Percentiles rank a stretch among this genome's conserved stretches.
These are phyloP conservation scores for Primulina huaijiensis DNA, from an alignment of 257 asterid genomes.

Conservation along the genomic window DNA sequence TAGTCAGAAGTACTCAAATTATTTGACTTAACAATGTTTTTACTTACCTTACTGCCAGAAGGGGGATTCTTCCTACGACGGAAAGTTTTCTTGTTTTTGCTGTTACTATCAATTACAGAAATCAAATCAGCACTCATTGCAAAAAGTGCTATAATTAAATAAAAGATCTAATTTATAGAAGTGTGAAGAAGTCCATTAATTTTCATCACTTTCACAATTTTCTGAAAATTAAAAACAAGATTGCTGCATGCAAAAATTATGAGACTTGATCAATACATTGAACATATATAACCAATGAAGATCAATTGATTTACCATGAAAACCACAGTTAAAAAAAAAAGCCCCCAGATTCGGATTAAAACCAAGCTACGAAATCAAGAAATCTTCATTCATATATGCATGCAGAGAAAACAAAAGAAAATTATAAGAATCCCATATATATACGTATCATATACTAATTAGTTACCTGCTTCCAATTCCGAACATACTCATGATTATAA, in stretches of 20 bases:
- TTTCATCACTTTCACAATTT: too few species aligned
- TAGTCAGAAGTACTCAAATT: too few species aligned
- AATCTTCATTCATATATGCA: not conserved
- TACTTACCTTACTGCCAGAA: conserved; percentile 7
- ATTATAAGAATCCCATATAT: too few species aligned
- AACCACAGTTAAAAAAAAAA: not conserved
- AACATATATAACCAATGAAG: too few species aligned
- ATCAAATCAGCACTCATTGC: not conserved
- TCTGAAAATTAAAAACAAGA: not conserved
- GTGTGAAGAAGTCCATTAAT: too few species aligned
- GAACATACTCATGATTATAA: conserved; percentile 30
- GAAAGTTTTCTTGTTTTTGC: conserved; percentile 13
- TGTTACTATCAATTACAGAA: not conserved
- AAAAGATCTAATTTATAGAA: too few species aligned
- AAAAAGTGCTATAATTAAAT: too few species aligned
- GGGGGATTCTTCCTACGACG: conserved; percentile 13
- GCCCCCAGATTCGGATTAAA: not conserved
- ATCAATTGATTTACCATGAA: not conserved
- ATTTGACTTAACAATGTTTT: not conserved
- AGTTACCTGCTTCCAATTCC: conserved; percentile 34
- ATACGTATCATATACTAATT: not conserved
- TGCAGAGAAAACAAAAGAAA: not conserved
- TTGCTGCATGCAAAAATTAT: not conserved
- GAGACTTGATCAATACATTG: not conserved
- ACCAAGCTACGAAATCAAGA: not conserved